These are phyloP conservation scores for Cutaneotrichosporon spelunceum DNA, from an alignment of 1,284 basidiomycete species.

Conservation along the genomic window DNA sequence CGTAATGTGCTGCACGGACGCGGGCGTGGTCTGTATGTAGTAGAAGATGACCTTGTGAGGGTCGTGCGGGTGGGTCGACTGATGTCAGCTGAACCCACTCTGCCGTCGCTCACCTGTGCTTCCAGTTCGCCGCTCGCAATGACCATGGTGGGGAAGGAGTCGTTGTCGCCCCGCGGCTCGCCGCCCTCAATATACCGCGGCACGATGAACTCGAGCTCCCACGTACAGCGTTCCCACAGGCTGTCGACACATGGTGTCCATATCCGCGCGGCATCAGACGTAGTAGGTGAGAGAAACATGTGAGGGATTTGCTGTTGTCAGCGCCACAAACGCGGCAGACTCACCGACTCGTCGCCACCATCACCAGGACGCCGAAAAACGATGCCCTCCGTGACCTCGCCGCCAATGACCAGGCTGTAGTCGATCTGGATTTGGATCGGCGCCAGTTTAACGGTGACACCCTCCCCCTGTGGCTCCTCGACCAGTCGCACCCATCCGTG, in stretches of 20 bases:
- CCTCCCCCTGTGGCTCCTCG: constrained; percentile 26
- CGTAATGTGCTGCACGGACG: constrained; percentile 90
- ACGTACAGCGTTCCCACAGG: constrained; percentile 94
- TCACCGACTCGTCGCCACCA: constrained; percentile 59
- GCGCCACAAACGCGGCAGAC: constrained; percentile 40
- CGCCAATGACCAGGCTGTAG: constrained; percentile 41
- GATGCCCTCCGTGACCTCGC: constrained; percentile 44
- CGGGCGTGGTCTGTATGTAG: constrained; percentile 81
- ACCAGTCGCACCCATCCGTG: constrained; percentile 63
- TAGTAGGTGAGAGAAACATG: constrained; percentile 83
- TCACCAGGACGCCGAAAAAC: constrained; percentile 47
- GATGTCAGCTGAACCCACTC: constrained; percentile 16
- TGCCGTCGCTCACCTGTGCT: constrained; percentile 66
- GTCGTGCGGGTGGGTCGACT: constrained; percentile 91
- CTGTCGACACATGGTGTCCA: constrained; percentile 98
- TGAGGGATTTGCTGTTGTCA: constrained; percentile 75
- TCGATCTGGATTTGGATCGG: constrained; percentile 49
- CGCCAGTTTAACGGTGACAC: constrained; percentile 33
- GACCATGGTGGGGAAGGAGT: constrained; percentile 72
- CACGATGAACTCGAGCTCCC: constrained; percentile 97
- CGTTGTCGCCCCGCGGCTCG: constrained; percentile 52
- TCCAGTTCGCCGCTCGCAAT: constrained; percentile 90
- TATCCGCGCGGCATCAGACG: constrained; percentile 83
- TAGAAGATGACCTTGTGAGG: constrained; percentile 93
- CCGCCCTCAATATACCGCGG: constrained; percentile 76